Percentiles rank a stretch among this genome's conserved stretches.
Conservation (phyloP, 257 asterid species). For the Solanum chiquidenum region DNA sequence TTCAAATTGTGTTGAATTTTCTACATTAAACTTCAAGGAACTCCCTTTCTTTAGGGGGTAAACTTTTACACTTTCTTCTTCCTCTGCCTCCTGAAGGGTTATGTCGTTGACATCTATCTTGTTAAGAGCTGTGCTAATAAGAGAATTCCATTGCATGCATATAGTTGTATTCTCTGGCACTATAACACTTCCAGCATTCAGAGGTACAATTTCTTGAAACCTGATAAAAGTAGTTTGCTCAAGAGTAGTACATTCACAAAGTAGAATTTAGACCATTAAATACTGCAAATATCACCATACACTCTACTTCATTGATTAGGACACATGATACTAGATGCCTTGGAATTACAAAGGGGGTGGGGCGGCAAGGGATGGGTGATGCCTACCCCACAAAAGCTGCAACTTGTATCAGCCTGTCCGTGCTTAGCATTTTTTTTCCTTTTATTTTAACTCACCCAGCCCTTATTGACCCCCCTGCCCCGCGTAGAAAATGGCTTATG, state of each 20-base stretch:
- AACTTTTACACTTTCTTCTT: constrained; percentile 30
- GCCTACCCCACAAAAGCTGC: background rate
- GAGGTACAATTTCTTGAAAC: constrained; percentile 71
- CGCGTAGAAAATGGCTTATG: background rate
- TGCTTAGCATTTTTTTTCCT: background rate
- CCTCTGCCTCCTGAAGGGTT: constrained; percentile 25
- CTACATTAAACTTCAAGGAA: constrained; percentile 13
- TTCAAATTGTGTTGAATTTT: constrained; percentile 17
- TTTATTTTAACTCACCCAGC: background rate
- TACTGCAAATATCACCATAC: background rate
- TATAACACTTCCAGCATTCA: constrained; percentile 45
- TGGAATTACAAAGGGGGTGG: background rate
- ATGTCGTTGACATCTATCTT: constrained; percentile 10
- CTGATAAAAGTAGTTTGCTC: constrained; percentile 19
- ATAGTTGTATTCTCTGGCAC: constrained; percentile 24
- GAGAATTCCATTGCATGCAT: constrained; percentile 45
- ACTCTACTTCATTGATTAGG: background rate
- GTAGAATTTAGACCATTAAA: background rate
- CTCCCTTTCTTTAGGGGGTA: constrained; percentile 19
- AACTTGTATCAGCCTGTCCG: background rate
- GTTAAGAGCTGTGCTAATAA: constrained; percentile 42
- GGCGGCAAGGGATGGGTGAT: background rate
- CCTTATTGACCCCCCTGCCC: background rate
- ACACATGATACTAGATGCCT: background rate
- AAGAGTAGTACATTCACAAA: background rate